Conservation (phyloP, 164 flowering plant genomes). For the Protea cynaroides region DNA sequence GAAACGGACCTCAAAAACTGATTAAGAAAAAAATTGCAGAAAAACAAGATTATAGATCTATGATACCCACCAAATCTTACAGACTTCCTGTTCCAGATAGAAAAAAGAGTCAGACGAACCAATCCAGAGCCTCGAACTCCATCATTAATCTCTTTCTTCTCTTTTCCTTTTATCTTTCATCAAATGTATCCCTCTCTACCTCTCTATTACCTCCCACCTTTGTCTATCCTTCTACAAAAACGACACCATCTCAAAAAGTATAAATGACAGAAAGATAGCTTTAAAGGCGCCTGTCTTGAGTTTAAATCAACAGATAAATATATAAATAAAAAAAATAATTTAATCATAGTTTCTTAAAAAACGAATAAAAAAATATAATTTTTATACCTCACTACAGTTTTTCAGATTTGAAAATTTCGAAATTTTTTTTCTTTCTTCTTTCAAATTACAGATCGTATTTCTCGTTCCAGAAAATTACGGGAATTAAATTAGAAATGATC, state of each 20-base stretch:
- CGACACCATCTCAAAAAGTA: neutral
- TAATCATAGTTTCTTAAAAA: neutral
- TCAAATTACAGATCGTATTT: conserved; percentile 19
- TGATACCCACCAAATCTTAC: conserved; percentile 1
- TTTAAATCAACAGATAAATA: conserved; percentile 6
- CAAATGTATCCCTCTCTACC: neutral
- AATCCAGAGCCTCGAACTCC: neutral
- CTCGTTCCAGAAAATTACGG: conserved; percentile 29
- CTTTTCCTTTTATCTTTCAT: neutral
- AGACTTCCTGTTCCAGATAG: neutral
- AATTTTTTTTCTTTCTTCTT: conserved; percentile 4
- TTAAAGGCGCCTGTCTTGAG: neutral
- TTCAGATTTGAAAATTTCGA: neutral
- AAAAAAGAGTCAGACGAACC: neutral
- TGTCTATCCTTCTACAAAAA: neutral
- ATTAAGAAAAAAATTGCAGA: neutral
- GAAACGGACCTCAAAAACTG: neutral
- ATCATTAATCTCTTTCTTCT: neutral
- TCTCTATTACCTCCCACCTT: neutral
- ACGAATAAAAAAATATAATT: neutral
- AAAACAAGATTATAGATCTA: neutral
- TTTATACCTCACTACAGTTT: neutral
- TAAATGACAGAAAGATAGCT: conserved; percentile 5
- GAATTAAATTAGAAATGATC: conserved; percentile 13
- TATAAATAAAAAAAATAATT: neutral